phyloP scores from a whole-genome alignment of 2,329 filamentous ascomycete genomes.

The Penicillium sp. region DNA sequence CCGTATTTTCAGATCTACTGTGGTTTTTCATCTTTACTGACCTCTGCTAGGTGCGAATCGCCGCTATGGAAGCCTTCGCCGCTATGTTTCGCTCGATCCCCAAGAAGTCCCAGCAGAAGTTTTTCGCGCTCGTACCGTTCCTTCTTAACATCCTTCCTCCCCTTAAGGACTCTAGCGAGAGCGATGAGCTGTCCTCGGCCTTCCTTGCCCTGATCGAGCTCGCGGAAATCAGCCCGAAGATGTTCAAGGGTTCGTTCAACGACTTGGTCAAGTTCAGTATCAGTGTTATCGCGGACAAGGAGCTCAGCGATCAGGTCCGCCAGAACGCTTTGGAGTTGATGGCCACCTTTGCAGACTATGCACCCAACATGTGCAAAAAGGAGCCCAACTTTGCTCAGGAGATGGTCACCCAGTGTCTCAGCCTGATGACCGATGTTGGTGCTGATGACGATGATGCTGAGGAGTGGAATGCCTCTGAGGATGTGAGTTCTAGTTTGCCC shows the following conservation, averaged over 20 bases:
- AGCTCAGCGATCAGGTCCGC: slow-evolving; percentile 79
- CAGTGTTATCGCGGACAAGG: slow-evolving; percentile 92
- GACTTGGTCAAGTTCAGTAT: slow-evolving; percentile 90
- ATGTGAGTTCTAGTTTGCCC: slow-evolving; percentile 53
- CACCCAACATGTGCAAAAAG: slow-evolving; percentile 90
- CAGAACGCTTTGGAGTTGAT: slow-evolving; percentile 96
- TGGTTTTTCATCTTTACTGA: background rate
- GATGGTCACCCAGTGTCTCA: slow-evolving; percentile 98
- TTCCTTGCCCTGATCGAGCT: slow-evolving; percentile 89
- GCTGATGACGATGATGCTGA: slow-evolving; percentile 88
- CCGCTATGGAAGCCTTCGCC: slow-evolving; percentile 94
- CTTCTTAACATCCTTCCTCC: slow-evolving; percentile 92
- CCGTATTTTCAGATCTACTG: background rate
- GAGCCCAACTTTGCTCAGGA: slow-evolving; percentile 86
- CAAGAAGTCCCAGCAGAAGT: slow-evolving; percentile 85
- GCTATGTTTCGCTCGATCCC: slow-evolving; percentile 87
- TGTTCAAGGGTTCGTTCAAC: slow-evolving; percentile 94
- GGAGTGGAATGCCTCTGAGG: slow-evolving; percentile 90
- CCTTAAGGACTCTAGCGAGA: slow-evolving; percentile 85
- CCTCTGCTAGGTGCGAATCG: slow-evolving; percentile 66
- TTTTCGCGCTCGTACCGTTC: slow-evolving; percentile 78
- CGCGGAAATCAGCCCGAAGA: slow-evolving; percentile 88
- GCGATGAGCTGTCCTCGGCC: slow-evolving; percentile 83
- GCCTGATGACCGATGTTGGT: slow-evolving; percentile 95
- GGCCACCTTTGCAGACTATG: slow-evolving; percentile 95